These are phyloP conservation scores for Trichophyton schoenleinii DNA, from an alignment of 2,329 filamentous ascomycete genomes.

Conservation along the genomic window DNA sequence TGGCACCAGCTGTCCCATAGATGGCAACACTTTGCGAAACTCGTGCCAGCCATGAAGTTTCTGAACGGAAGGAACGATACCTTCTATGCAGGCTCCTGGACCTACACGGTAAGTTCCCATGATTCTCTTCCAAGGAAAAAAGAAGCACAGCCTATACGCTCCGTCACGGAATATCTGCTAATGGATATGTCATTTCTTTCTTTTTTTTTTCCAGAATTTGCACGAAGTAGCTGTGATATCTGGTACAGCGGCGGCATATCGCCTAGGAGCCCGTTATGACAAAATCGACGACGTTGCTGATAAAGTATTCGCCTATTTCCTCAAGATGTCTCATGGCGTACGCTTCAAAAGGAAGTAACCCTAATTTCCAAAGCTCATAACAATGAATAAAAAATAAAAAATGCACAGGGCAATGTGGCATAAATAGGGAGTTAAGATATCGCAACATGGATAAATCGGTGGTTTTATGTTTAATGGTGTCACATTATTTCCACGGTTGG, in stretches of 20 bases:
- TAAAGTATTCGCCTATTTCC: constrained; percentile 24
- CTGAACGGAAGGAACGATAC: constrained; percentile 54
- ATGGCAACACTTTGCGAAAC: constrained; percentile 48
- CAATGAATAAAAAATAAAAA: background rate
- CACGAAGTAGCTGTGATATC: constrained; percentile 59
- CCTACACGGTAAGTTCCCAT: constrained; percentile 45
- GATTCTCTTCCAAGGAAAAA: background rate
- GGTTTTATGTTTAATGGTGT: background rate
- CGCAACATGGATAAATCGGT: background rate
- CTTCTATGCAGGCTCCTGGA: constrained; percentile 55
- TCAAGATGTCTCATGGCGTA: constrained; percentile 13
- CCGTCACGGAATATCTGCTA: background rate
- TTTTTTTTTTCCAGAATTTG: constrained; percentile 28
- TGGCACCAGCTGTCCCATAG: constrained; percentile 52
- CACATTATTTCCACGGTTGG: background rate
- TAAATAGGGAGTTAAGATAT: background rate
- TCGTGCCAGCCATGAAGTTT: constrained; percentile 60
- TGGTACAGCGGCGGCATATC: constrained; percentile 58
- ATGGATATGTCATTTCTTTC: background rate
- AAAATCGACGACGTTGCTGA: constrained; percentile 23
- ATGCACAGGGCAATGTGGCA: background rate
- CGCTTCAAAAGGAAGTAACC: constrained; percentile 3
- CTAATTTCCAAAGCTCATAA: background rate
- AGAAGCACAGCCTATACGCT: too few species aligned
- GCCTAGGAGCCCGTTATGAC: constrained; percentile 51